Evolutionary conservation across 371 early-diverging fungal species (phyloP), one percentile per base, ranked within the genome.

Genomic region (Mucor circinelloides): DNA sequence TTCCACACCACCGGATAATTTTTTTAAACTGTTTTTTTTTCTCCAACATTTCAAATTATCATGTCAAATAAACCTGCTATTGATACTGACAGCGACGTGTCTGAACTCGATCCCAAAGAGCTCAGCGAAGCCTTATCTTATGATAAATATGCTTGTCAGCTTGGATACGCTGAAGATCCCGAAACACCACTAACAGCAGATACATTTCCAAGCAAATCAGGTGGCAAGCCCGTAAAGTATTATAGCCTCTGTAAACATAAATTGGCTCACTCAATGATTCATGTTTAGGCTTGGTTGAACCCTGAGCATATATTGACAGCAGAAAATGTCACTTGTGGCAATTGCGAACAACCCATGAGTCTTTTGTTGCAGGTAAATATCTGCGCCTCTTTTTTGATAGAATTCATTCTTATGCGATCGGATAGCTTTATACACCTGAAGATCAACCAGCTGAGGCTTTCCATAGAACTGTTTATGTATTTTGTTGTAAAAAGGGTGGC

Each of bases 341-440:
- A 86, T n/a, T 98, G 98, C 76, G 69, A 77, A 15, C 85, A 89
- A 40, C 90, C 92, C 10, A 91, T 97, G 95, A 72, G 78, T 8
- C 80, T 96, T 63, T 85, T 98, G 63, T 58, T 95, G 58, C 97
- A 97, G 88, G 94, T 94, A 81, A 68, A 74, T 69, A 36, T n/a
- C 13, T 30, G 13, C 15, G 27, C 34, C 19, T 55, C n/a, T 25
- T 17, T n/a, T 32, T 17, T 40, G 9, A 27, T 27, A 28, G 61
- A 28, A 31, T 46, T 25, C 32, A 1, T n/a, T 46, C 19, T 44
- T 2, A 44, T 19, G 27, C 34, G 3, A 6, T 58, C 3, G 40
- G 3, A 0, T 74, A 94, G 94, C 69, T 98, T 1, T 98, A 95
- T 70, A 94, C 97, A 1, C 97, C 98, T 17, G 97, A 97, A 67